Evolutionary conservation across 2,329 filamentous ascomycete species (phyloP).

Genomic region (Nemania serpens): DNA sequence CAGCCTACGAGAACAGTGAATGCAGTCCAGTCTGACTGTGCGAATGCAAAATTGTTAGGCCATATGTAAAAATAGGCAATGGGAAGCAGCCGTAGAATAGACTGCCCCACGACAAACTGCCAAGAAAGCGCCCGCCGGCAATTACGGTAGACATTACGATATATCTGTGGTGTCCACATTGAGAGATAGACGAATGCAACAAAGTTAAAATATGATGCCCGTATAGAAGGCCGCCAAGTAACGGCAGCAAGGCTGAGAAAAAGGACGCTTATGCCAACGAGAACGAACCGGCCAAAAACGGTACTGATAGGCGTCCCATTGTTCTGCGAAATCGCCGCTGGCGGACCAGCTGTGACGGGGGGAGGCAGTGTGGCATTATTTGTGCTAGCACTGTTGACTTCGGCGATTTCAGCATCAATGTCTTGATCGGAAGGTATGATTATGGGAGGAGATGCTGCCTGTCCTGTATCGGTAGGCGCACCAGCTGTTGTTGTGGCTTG

Average conservation of each 20-base stretch:
- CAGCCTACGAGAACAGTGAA: conserved; percentile 72
- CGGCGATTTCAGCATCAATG: conserved; percentile 63
- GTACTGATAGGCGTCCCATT: conserved; percentile 53
- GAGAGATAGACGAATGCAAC: conserved; percentile 80
- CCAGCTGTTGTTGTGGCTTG: conserved; percentile 29
- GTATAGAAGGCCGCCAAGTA: conserved; percentile 62
- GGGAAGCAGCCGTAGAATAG: conserved; percentile 75
- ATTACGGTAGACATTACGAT: conserved; percentile 87
- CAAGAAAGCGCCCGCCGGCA: conserved; percentile 89
- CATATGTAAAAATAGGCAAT: conserved; percentile 85
- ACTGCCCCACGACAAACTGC: conserved; percentile 88
- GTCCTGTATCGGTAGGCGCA: conserved; percentile 30
- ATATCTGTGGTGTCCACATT: conserved; percentile 90
- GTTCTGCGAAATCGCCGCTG: conserved; percentile 37
- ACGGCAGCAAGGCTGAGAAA: conserved; percentile 64
- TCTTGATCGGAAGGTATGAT: conserved; percentile 69
- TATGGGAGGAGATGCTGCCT: conserved; percentile 49
- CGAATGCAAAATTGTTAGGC: conserved; percentile 79
- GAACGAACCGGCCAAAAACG: conserved; percentile 61
- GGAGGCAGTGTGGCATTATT: conserved; percentile 39
- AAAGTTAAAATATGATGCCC: conserved; percentile 63
- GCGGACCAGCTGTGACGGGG: conserved; percentile 37
- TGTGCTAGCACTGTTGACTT: conserved; percentile 40
- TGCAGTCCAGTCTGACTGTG: conserved; percentile 67
- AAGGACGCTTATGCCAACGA: conserved; percentile 59